Base-by-base conservation (phyloP, 2,329 filamentous ascomycete genomes). In the Rugonectria rugulosa region DNA sequence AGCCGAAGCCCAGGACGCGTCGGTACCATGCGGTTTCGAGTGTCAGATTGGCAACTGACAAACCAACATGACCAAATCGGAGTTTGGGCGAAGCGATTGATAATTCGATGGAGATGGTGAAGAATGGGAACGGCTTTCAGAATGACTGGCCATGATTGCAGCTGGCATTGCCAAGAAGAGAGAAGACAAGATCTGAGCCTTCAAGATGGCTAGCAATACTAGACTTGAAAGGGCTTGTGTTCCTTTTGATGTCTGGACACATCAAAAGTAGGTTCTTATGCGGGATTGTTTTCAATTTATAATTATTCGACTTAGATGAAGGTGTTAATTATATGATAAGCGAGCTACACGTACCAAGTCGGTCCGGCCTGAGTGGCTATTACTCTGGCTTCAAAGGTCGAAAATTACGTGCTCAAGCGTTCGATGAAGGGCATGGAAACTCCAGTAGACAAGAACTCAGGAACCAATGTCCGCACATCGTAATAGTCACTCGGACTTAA, bases 11-110 rank as follows among this genome's bases (percentile, higher is more conserved):
- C 40, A 43, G 24, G n/a, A 43, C 24, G 15, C 31, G n/a, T 27
- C 40, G 40, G 26, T 43, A 43, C 40, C 40, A 43, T 19, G 17
- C 24, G 1, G 40, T 43, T 43, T 43, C 40, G 40, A 43, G 40
- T 14, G 40, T 43, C 14, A 43, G 27, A 11, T 43, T 43, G 24
- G 40, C 24, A 29, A 43, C 40, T 9, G 40, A 43, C 11, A 43
- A 26, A 11, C 40, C 40, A 19, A 43, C 20, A 11, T 43, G 40
- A 12, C 40, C 40, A 11, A 43, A 43, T 17, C 40, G 15, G 11
- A 43, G 40, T 26, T 43, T 43, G 24, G 40, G 20, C 6, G 40
- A n/a, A 15, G 20, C 40, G 24, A 43, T 14, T 17, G 40, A 43
- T 11, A 15, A 11, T 17, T 29, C 21, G 17, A 9, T 29, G 8